Base-by-base conservation (phyloP, 805 yeast species). In the Barnettozyma populi region DNA sequence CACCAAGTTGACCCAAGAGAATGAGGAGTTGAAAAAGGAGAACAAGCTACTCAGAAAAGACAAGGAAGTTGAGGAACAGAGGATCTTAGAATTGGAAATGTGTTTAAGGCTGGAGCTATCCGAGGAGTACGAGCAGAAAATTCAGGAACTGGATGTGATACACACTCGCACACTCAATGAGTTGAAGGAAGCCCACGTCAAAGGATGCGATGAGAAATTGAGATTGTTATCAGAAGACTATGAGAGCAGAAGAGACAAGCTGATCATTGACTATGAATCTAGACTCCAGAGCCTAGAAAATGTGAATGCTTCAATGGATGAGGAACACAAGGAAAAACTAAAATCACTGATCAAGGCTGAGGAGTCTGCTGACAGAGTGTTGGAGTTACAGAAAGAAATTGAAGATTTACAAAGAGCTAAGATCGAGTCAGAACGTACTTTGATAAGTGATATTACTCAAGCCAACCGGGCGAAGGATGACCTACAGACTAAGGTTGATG, bases 81-180 rank as follows among this genome's bases (percentile, higher is more conserved):
- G 43, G 25, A 16, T 53, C 6, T 38, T 53, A n/a, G 52, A 52
- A 13, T 27, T 44, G 7, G 74, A 69, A 43, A 44, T 60, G 21
- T 56, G 50, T 5, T 38, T 67, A 4, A 64, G 72, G 49, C 57
- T 61, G 19, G 71, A 65, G 24, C 34, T 61, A 16, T 41, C 47
- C 20, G 51, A 46, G 5, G 70, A 66, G 29, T 68, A 66, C 47
- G 72, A 68, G 43, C 55, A 52, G 4, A 66, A 66, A 42, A 56
- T 69, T 7, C 62, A 66, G n/a, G 70, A 73, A 21, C 62, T 73
- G 29, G 67, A 67, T 4, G 51, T 54, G 1, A 62, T 67, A 34
- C 63, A 74, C 43, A 57, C 60, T 25, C 48, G 55, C 10, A 65
- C 68, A 20, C 36, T 72, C 1, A 59, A 59, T n/a, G 62, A 64